Base-by-base conservation (phyloP, 495 filamentous ascomycete genomes). In the Clohesyomyces aquaticus region DNA sequence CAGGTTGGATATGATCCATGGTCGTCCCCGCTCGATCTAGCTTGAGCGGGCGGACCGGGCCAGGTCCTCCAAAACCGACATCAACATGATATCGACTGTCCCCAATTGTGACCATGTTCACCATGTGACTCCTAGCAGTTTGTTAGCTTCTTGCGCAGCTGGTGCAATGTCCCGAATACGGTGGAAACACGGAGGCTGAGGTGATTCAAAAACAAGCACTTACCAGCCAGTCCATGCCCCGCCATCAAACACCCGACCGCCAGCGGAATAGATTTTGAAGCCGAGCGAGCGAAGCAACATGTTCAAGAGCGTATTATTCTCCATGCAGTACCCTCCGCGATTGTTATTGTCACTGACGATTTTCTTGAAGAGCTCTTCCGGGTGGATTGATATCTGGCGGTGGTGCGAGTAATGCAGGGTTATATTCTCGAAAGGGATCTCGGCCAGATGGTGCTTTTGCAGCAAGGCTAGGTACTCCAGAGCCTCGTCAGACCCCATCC, bases 311-410 rank as follows among this genome's bases (percentile, higher is more conserved):
- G 78, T 77, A 71, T 87, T 92, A 52, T 82, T 79, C 68, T 93
- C 90, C 80, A 93, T 87, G 75, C 88, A 93, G 66, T 91, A 91
- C 0, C 90, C 89, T 2, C 91, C 91, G n/a, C 84, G 73, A 21
- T 83, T 80, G 29, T 77, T 76, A 26, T 72, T 71, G 19, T 74
- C 70, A 0, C 65, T 74, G 22, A 91, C 81, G 25, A 93, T 80
- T 72, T 91, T 91, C 1, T 75, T 51, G 68, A 82, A 93, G 6
- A 93, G 72, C 32, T 77, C 73, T 22, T 83, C 71, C 0, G 84
- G 83, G 27, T 84, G 73, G 3, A 92, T 76, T 0, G 80, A 78
- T 8, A 88, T 75, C 25, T 70, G 67, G 0, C 72, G 63, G 48
- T 84, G 81, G 6, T 78, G 73, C 0, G 81, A 90, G 69, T 86